Evolutionary conservation across 2,329 filamentous ascomycete genomes (phyloP).

Genomic region (Chaetomium globosum): DNA sequence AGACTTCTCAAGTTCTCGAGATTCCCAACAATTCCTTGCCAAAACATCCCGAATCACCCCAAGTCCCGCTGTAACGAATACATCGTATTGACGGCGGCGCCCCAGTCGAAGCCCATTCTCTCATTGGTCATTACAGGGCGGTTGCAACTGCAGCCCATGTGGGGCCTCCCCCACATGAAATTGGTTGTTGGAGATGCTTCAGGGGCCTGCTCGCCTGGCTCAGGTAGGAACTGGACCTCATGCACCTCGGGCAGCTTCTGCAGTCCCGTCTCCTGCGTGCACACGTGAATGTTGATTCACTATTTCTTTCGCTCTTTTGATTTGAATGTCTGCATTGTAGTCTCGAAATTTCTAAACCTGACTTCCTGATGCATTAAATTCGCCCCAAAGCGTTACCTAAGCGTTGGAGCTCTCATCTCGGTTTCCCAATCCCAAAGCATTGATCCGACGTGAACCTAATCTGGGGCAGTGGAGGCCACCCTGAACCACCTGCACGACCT

Average conservation of each 20-base stretch:
- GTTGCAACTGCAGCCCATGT: constrained; percentile 4
- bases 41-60: neutral
- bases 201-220: constrained; percentile 5
- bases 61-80: too few species aligned
- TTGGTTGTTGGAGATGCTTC: constrained; percentile 4
- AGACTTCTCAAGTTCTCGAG: neutral
- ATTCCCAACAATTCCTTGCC: neutral
- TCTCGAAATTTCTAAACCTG: neutral
- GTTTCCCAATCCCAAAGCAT: neutral
- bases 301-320: neutral
- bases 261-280: neutral
- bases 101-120: neutral
- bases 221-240: neutral
- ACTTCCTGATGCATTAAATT: constrained; percentile 5
- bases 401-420: neutral
- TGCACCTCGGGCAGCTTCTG: constrained; percentile 18
- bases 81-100: neutral
- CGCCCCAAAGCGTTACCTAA: neutral
- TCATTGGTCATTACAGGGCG: constrained; percentile 10
- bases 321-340: neutral
- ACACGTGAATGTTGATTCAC: neutral
- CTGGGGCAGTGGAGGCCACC: neutral
- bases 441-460: neutral
- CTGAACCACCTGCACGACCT: neutral
- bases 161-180: neutral